Evolutionary conservation across 129 eudicot species (phyloP), one percentile per base, ranked within the genome.

Genomic region (Sambucus nigra): DNA sequence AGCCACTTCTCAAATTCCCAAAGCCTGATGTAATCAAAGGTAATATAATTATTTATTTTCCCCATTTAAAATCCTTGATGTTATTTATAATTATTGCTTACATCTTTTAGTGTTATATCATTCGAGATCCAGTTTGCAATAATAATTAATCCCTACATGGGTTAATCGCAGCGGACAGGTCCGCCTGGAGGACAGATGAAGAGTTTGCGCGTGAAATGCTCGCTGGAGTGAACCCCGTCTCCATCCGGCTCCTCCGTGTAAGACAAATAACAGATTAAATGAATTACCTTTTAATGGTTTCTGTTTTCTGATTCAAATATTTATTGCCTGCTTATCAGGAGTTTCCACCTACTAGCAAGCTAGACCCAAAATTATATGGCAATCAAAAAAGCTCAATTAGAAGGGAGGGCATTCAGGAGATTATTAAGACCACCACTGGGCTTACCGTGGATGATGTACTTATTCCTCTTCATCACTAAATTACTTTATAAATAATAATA

Each of bases 11-110:
- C 41, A 76, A 71, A 29, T 84, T 84, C 55, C 97, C 95, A 0
- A 24, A 47, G 67, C 97, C 97, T 3, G 78, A 73, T 35, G 81
- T 89, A 2, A 81, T 89, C 63, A 78, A 84, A 81, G 95, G 97
- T 89, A 76, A 29, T 15, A 32, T 4, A 25, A 23, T 4, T 14
- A n/a, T n/a, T n/a, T n/a, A n/a, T n/a, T 38, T 16, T 9, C 23
- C 17, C 40, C 0, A 1, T 28, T 27, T 53, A 11, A 18, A 5
- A 25, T 18, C 23, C 47, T 53, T 27, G 18, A 55, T 32, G 10
- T 19, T 24, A 41, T 19, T 29, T 1, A 53, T 14, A 16, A 27
- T 31, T 35, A 17, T 21, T 8, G 20, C 13, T 16, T 31, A 10
- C 3, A 10, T 15, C 25, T 17, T n/a, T n/a, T n/a, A n/a, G n/a